Conservation (phyloP, 2,329 filamentous ascomycete species). For the Cytospora piceicola region DNA sequence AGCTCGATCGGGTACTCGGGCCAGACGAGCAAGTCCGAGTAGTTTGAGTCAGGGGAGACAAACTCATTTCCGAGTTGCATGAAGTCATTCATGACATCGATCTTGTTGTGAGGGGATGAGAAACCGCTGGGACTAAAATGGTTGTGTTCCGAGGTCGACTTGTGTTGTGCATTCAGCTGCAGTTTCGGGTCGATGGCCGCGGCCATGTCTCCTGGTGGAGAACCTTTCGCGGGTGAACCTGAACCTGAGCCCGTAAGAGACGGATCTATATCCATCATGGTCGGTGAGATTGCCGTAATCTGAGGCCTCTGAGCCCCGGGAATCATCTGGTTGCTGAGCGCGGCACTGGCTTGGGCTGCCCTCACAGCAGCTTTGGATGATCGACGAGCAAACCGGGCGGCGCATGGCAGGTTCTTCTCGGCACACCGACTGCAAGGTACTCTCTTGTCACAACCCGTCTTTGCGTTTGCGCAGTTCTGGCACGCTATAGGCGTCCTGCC, state of each 20-base stretch:
- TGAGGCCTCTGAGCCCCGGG: slow-evolving; percentile 34
- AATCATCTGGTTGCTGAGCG: slow-evolving; percentile 37
- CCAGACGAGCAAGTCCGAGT: slow-evolving; percentile 52
- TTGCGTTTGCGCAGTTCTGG: slow-evolving; percentile 53
- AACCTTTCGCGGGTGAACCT: slow-evolving; percentile 35
- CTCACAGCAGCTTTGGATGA: slow-evolving; percentile 53
- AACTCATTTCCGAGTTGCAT: slow-evolving; percentile 45
- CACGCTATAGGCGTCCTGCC: slow-evolving; percentile 54
- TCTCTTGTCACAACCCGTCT: slow-evolving; percentile 56
- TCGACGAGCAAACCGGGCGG: slow-evolving; percentile 54
- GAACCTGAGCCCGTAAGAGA: slow-evolving; percentile 35
- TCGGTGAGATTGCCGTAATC: slow-evolving; percentile 38
- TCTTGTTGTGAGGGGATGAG: slow-evolving; percentile 43
- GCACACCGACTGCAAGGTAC: slow-evolving; percentile 54
- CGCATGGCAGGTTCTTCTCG: slow-evolving; percentile 53
- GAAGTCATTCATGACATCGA: slow-evolving; percentile 48
- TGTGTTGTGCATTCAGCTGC: slow-evolving; percentile 38
- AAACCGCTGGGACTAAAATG: slow-evolving; percentile 43
- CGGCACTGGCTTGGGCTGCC: slow-evolving; percentile 46
- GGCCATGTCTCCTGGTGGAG: slow-evolving; percentile 38
- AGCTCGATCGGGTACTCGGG: slow-evolving; percentile 49
- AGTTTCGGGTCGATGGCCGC: slow-evolving; percentile 41
- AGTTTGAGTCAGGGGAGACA: slow-evolving; percentile 42
- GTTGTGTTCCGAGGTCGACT: slow-evolving; percentile 40
- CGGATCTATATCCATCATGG: slow-evolving; percentile 45